A percentile compares a stretch with the other conserved stretches of the same genome.
These are phyloP conservation scores for Sabuloglossum arenarium DNA, from an alignment of 495 filamentous ascomycete genomes.

Conservation along the genomic window DNA sequence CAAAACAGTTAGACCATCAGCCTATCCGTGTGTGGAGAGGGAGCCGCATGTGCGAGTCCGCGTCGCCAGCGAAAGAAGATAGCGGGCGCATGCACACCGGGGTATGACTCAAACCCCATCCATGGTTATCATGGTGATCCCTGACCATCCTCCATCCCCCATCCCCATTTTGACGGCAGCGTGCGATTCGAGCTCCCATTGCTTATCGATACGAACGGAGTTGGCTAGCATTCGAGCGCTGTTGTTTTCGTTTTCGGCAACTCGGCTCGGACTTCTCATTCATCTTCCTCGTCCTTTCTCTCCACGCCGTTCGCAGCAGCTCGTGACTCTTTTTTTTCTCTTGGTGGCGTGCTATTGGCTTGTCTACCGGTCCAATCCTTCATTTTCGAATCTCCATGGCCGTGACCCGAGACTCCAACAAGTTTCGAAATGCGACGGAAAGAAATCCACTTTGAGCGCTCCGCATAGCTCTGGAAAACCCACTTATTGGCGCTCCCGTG, in stretches of 20 bases:
- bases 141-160: too few relatives aligned
- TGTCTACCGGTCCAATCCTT: too few relatives aligned
- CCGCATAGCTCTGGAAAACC: neutral
- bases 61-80: neutral
- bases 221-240: neutral
- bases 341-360: too few relatives aligned
- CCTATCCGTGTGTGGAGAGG: neutral
- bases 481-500: neutral
- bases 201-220: neutral
- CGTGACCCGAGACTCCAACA: too few relatives aligned
- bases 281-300: too few relatives aligned
- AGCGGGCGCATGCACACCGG: neutral
- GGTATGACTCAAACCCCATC: neutral
- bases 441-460: neutral
- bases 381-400: too few relatives aligned
- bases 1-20: too few relatives aligned
- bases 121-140: neutral
- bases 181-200: neutral
- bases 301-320: too few relatives aligned
- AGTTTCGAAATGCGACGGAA: too few relatives aligned
- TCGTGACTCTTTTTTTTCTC: too few relatives aligned
- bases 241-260: neutral
- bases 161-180: neutral
- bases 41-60: neutral
- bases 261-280: neutral